Base-by-base conservation (phyloP, 2,329 filamentous ascomycete genomes). In the Chaetothyriales sp. region DNA sequence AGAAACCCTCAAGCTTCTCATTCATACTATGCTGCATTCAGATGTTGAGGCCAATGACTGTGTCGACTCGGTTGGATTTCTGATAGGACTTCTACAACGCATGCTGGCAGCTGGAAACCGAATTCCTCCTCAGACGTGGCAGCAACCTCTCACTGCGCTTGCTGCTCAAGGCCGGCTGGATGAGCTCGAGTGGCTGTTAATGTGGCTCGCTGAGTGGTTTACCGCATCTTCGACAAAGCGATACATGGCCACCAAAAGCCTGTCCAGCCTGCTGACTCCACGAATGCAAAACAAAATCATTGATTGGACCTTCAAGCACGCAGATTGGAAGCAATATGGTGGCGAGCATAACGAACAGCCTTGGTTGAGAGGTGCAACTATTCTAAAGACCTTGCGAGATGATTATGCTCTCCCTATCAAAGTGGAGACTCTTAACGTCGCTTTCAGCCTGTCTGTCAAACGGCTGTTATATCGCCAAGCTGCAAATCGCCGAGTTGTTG, bases 101-200 rank as follows among this genome's bases (percentile, higher is more conserved):
- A 10, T 47, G 9, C 9, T 47, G 18, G 18, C 8, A 4, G 28
- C 20, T 18, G 26, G 20, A 12, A 47, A 18, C 18, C 22, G 8
- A 6, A 47, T 47, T 18, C 18, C 19, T 28, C 9, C 26, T 18
- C 10, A 9, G 18, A 18, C 10, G 8, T 47, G 19, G 19, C 9
- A 2, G 18, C 26, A n/a, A 12, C 20, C 45, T 15, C 26, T 47
- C 26, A n/a, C 18, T 10, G 20, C 45, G 3, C 26, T 47, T 18
- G 45, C 45, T n/a, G 9, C 1, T 1, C 26, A 59, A 61, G 18
- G 60, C 62, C 1, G 59, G 9, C 64, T 73, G 10, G 67, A 74
- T 53, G 69, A 74, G 26, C 77, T 83, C 73, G 68, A 69, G 8
- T 57, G 66, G 3, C 63, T 69, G 19, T 61, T 67, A 0, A 62